A percentile compares a stretch with the other conserved stretches of the same genome.
These are phyloP conservation scores for Aspergillus quadrilineatus DNA, from an alignment of 2,329 filamentous ascomycete genomes.

Conservation along the genomic window DNA sequence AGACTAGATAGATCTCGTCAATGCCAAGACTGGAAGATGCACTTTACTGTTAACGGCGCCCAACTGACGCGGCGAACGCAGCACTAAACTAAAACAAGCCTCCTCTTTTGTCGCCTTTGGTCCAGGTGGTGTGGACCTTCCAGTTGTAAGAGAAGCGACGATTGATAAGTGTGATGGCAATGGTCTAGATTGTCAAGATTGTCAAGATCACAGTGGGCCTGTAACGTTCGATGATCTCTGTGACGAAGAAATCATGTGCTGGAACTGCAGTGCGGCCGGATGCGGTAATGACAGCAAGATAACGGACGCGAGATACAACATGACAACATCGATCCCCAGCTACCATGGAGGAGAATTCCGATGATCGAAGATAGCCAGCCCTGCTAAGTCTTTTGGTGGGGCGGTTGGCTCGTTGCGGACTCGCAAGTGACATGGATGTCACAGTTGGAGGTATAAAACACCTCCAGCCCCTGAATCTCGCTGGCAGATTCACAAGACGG, in stretches of 20 bases:
- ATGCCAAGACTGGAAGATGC: not conserved
- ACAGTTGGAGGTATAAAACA: slow-evolving; percentile 9
- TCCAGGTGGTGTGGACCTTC: not conserved
- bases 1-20: not conserved
- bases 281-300: slow-evolving; percentile 9
- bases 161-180: not conserved
- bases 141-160: not conserved
- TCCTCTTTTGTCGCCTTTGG: not conserved
- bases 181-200: slow-evolving; percentile 7
- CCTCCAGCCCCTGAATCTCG: slow-evolving; percentile 6
- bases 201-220: slow-evolving; percentile 6
- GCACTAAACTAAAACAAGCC: not conserved
- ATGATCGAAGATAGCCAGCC: not conserved
- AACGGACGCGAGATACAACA: slow-evolving; percentile 9
- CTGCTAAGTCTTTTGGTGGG: not conserved
- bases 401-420: slow-evolving; percentile 17
- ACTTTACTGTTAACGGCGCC: not conserved
- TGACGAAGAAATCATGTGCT: not conserved
- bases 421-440: slow-evolving; percentile 9
- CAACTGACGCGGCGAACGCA: not conserved
- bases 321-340: slow-evolving; percentile 3
- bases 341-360: not conserved
- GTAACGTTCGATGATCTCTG: slow-evolving; percentile 9
- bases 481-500: not conserved
- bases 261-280: slow-evolving; percentile 5